A percentile compares a stretch with the other conserved stretches of the same genome.
These are phyloP conservation scores for Hypoxylon sp. DNA, from an alignment of 2,329 filamentous ascomycete species.

Conservation along the genomic window DNA sequence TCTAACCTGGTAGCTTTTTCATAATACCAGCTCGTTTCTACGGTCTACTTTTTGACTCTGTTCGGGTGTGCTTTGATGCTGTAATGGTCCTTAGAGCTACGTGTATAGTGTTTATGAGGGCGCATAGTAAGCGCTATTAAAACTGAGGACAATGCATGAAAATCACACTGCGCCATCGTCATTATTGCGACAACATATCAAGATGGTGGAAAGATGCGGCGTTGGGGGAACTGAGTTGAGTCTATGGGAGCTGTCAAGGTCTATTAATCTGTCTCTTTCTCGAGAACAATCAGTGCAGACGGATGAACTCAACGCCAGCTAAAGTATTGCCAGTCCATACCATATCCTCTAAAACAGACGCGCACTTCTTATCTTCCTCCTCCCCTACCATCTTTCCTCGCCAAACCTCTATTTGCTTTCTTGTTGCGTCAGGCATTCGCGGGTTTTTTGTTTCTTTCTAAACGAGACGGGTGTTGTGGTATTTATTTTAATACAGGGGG, in stretches of 20 bases:
- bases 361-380: not conserved
- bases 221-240: constrained; percentile 16
- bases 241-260: constrained; percentile 22
- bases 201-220: not conserved
- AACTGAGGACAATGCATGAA: not conserved
- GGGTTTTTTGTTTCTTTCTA: not conserved
- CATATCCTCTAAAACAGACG: not conserved
- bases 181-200: not conserved
- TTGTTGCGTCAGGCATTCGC: no score
- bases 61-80: not conserved
- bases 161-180: not conserved
- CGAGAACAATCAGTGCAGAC: not conserved
- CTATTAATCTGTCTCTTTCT: not conserved
- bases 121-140: not conserved
- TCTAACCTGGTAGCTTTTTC: constrained; percentile 48
- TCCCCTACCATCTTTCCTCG: not conserved
- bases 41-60: constrained; percentile 32
- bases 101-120: not conserved
- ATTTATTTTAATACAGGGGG: not conserved
- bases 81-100: not conserved
- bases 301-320: not conserved
- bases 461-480: no score
- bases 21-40: constrained; percentile 50
- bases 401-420: constrained; percentile 11
- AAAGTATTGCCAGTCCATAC: not conserved